phyloP scores from a whole-genome alignment of 345 rosid species.

The Excoecaria agallocha region DNA sequence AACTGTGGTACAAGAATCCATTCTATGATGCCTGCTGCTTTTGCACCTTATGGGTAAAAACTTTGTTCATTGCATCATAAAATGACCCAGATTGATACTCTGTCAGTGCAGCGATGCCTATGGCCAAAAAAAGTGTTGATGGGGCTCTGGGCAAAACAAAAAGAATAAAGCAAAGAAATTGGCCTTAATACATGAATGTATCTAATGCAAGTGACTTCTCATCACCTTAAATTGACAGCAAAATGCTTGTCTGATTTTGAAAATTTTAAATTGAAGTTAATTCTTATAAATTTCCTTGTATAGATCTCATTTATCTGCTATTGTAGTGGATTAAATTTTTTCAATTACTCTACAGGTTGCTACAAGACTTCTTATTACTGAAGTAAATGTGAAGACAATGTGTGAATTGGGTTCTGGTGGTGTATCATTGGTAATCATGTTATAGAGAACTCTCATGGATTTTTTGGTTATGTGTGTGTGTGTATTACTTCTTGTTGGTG shows the following conservation, averaged over 20 bases:
- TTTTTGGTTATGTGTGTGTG: too few species aligned
- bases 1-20: not conserved
- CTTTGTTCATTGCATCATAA: not conserved
- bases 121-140: not conserved
- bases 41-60: too few species aligned
- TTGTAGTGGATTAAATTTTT: not conserved
- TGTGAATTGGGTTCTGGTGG: constrained; percentile 93
- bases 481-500: not conserved
- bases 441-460: not conserved
- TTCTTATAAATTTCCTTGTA: not conserved
- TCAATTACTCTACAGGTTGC: constrained; percentile 49
- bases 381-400: constrained; percentile 89
- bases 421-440: constrained; percentile 63
- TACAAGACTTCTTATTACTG: constrained; percentile 85
- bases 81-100: not conserved
- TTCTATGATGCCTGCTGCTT: too few species aligned
- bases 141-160: not conserved
- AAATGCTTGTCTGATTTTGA: not conserved
- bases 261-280: not conserved
- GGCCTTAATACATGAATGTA: too few species aligned
- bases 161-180: not conserved
- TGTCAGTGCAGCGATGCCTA: too few species aligned
- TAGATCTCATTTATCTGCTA: not conserved
- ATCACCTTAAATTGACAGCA: not conserved
- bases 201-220: not conserved